Evolutionary conservation across 768 basidiomycete genomes (phyloP), one percentile per base, ranked within the genome.

Genomic region (Suillus lakei): DNA sequence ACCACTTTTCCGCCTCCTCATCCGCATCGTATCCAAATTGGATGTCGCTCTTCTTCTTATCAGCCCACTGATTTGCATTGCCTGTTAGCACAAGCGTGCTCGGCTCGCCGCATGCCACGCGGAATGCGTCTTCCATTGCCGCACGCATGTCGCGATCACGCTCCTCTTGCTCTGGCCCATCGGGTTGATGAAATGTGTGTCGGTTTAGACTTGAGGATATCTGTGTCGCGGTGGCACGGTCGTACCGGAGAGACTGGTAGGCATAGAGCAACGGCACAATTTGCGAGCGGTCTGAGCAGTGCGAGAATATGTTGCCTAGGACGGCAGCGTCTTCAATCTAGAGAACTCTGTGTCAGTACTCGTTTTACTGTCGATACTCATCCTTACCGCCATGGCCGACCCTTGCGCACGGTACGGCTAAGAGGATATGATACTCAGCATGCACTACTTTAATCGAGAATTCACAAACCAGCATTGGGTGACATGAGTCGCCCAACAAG

Each of bases 11-110:
- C 8, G 81, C 85, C 38, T 76, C 85, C 13, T 28, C 73, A 59
- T 88, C 86, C 0, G 86, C 84, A 64, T 88, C 87, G 67, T 88
- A 87, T 16, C 80, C 79, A 73, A 86, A 88, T 68, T 84, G 82
- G 6, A 68, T 68, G 26, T 55, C 63, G 59, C 74, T 86, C 79
- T 86, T 87, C 60, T 71, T 74, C 68, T 78, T 80, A 69, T 89
- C 88, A 4, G 86, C 86, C 88, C 87, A 88, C 65, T 85, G 81
- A 65, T 88, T 88, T 63, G 80, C 77, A 68, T 83, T 86, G 30
- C 78, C 78, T 15, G 38, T 54, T 38, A 65, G 53, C 38, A 54
- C 44, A 65, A 66, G 56, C 50, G 43, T 62, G 66, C 58, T 67
- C 43, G 21, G 8, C 67, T 68, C 39, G 46, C 73, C 71, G 7